Evolutionary conservation across 352 stramenopile genomes (phyloP), one percentile per base, ranked within the genome.

Genomic region (Globisporangium acanthophoron): DNA sequence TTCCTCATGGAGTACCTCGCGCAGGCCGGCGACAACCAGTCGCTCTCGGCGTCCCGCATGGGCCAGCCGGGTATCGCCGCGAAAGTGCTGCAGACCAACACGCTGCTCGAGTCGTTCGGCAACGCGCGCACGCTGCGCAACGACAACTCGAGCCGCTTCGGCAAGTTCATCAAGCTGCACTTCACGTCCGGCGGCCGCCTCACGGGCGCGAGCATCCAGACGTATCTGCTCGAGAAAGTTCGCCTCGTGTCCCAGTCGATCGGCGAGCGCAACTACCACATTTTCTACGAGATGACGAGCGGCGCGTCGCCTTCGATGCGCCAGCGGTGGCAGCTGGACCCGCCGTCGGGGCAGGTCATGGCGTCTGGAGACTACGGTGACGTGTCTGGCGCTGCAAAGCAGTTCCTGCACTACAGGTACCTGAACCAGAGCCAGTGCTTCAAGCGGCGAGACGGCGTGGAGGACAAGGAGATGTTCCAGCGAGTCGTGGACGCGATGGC

Each of bases 201-300:
- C 51, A 85, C 81, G 11, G 87, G 89, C 43, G 90, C 88, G 27
- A 90, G 74, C 47, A 96, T 97, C 54, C 83, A 96, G 64, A 97
- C 87, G 2, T 98, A 98, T 67, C 72, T 98, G 33, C 75, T 98
- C 39, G 95, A 98, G 66, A 98, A 98, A 69, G 87, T 96, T 20
- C 84, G 90, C 0, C 67, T 96, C 20, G 80, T 94, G 20, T 94
- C 80, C 31, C 85, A 94, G 71, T 86, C 80, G 37, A 76, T 76
- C 15, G 80, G 79, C 29, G 87, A 96, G 63, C 71, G 87, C 44
- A 94, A 91, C 66, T 96, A 92, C 62, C 87, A 96, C 65, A 83
- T 92, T 45, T 92, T 96, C 50, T 96, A 94, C 55, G 76, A 93
- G 65, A 86, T 96, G 74, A 65, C 78, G 31, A 73, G 78, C 43